These are phyloP conservation scores for Penstemon newberryi DNA, from an alignment of 257 asterid species.

Conservation along the genomic window DNA sequence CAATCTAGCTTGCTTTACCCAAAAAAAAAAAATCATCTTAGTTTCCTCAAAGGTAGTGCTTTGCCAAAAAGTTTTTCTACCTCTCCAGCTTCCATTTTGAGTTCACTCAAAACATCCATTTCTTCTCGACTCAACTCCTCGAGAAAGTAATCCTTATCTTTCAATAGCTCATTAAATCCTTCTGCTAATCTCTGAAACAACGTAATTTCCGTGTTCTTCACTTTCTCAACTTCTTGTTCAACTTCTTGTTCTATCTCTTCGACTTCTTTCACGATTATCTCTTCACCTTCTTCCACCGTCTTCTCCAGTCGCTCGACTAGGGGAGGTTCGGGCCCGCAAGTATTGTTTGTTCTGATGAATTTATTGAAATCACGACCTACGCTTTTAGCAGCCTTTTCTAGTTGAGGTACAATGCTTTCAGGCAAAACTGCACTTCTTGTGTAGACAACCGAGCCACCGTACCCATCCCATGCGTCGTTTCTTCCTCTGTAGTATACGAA, in stretches of 20 bases:
- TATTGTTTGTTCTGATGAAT: constrained; percentile 70
- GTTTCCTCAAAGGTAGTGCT: constrained; percentile 76
- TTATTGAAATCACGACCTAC: constrained; percentile 70
- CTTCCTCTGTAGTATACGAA: constrained; percentile 85
- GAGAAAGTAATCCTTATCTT: constrained; percentile 68
- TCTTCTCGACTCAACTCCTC: constrained; percentile 76
- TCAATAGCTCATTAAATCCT: constrained; percentile 72
- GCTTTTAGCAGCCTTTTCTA: constrained; percentile 67
- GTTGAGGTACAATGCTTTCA: constrained; percentile 70
- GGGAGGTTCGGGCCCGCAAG: constrained; percentile 95
- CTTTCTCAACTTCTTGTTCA: constrained; percentile 67
- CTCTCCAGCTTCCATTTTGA: constrained; percentile 83
- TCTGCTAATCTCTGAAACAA: constrained; percentile 59
- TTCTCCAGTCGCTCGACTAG: constrained; percentile 86
- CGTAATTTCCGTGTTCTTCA: constrained; percentile 52
- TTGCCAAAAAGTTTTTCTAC: constrained; percentile 76
- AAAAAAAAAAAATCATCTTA: constrained; percentile 42
- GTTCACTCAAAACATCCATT: constrained; percentile 70
- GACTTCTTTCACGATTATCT: constrained; percentile 70
- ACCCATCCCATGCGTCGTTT: constrained; percentile 98
- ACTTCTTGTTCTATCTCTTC: constrained; percentile 77
- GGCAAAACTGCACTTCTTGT: constrained; percentile 82
- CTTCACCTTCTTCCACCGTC: constrained; percentile 93
- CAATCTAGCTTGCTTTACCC: background rate
- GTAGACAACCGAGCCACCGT: constrained; percentile 90